Base-by-base conservation (phyloP, 768 basidiomycete genomes). In the Rossbeevera mucosa region DNA sequence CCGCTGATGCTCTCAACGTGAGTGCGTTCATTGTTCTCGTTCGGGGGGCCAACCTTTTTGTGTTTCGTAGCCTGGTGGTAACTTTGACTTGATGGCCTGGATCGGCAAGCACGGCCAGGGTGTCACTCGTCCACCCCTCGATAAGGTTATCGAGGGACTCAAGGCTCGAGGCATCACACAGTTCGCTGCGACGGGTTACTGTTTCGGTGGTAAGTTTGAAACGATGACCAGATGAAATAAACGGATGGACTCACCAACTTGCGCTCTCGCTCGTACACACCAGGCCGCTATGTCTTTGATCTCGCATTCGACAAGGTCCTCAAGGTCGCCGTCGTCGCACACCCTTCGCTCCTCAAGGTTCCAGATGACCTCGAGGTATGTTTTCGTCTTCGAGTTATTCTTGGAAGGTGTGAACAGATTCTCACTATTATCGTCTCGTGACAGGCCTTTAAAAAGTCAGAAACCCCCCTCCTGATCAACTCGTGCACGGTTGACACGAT, bases 161-260 rank as follows among this genome's bases (percentile, higher is more conserved):
- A 83, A 81, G 62, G 77, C 68, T 28, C 60, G 78, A 54, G 88
- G 86, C 2, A 71, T 89, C 20, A 80, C 72, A 2, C 64, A 64
- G 7, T 76, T 90, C 51, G 85, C 71, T 0, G 80, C 82, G 0
- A 77, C 78, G 5, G 86, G 85, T 3, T 89, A 82, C 72, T 91
- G 88, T 72, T 83, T 79, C 50, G 84, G 85, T 53, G 86, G 81
- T 76, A 53, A 52, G 74, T 58, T 16, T 2, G 20, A 13, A 20
- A 20, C 18, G 40, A 21, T 11, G 11, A 21, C 11, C 7, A 12
- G 3, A 40, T 21, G 16, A 13, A 13, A 40, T 16, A 12, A 12
- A 2, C 12, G 38, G 6, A 40, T 20, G 11, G 12, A 20, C 12
- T 40, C 20, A 13, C 22, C 5, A 13, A 40, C 38, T 18, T 2